These are phyloP conservation scores for Carallia pectinifolia DNA, from an alignment of 345 rosid genomes.

Conservation along the genomic window DNA sequence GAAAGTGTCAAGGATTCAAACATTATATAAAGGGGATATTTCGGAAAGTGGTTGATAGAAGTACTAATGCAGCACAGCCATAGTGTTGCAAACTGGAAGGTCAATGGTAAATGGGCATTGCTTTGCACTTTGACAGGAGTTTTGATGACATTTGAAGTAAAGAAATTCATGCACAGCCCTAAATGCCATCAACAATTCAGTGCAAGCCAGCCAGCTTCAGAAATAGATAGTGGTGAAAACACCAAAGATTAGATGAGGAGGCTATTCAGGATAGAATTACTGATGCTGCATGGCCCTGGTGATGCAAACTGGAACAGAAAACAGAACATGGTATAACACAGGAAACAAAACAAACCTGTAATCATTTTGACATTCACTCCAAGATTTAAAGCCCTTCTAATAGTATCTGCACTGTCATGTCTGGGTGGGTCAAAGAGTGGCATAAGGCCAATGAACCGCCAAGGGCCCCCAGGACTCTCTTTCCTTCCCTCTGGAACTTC, in stretches of 20 bases:
- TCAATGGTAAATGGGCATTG: no score
- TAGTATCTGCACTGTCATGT: constrained; percentile 98
- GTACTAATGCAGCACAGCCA: background rate
- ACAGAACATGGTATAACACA: constrained; percentile 8
- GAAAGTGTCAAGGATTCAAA: background rate
- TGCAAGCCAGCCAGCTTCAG: no score
- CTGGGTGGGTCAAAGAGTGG: constrained; percentile 99
- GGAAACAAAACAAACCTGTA: constrained; percentile 53
- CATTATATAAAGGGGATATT: background rate
- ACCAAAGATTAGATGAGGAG: no score
- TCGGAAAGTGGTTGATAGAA: background rate
- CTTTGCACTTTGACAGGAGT: no score
- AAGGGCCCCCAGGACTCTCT: constrained; percentile 92
- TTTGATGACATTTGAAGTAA: no score
- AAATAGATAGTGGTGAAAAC: no score
- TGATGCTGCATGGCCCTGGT: no score
- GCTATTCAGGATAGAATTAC: no score
- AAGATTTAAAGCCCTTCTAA: constrained; percentile 87
- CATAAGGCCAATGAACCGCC: constrained; percentile 97
- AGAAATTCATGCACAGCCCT: no score
- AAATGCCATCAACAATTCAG: no score
- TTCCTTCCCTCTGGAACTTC: constrained; percentile 90
- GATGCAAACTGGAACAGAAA: no score
- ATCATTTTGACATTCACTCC: constrained; percentile 99
- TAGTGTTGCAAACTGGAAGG: background rate